Evolutionary conservation across 345 rosid genomes (phyloP), one percentile per base, ranked within the genome.

Genomic region (Salix caprea): DNA sequence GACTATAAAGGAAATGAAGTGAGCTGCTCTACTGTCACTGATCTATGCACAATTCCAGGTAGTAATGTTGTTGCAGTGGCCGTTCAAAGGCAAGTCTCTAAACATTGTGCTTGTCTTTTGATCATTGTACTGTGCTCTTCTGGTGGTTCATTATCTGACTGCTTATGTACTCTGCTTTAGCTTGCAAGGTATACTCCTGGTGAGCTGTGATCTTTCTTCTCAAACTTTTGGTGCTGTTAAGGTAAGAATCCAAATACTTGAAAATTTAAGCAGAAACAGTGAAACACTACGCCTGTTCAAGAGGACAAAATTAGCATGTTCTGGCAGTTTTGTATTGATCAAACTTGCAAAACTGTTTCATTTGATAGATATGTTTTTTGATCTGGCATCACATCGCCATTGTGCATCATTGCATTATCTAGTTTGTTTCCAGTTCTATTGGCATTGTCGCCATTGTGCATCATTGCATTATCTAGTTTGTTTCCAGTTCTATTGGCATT

Each of bases 181-280:
- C 81, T 88, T 93, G 80, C 95, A 82, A 86, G 99, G 96, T 79
- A 82, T 96, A 76, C 44, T 89, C 78, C 76, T 96, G 84, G 70
- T 93, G 85, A 82, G 76, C 77, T 91, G 94, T 74, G 80, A 90
- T 81, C 70, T 89, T 69, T 80, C 85, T 76, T 82, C 89, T 67
- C 84, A 60, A 69, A 77, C 87, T 65, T 93, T 96, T 71, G 80
- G 88, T 72, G 11, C 90, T 62, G 73, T 82, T 77, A 92, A 87
- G 97, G 97, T 93, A 83, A 82, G 82, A 54, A 72, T 12, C 61
- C 46, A 12, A 73, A 69, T 40, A 36, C 67, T 61, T 26, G 23
- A 48, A 16, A 68, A 28, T 30, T 30, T 75, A 65, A 69, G 39
- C 70, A 5, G 52, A 21, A 46, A 36, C 28, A 18, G 42, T 72